A percentile compares a stretch with the other conserved stretches of the same genome.
Evolutionary conservation across 2,329 filamentous ascomycete genomes (phyloP).

Genomic region (Fusarium buharicum): DNA sequence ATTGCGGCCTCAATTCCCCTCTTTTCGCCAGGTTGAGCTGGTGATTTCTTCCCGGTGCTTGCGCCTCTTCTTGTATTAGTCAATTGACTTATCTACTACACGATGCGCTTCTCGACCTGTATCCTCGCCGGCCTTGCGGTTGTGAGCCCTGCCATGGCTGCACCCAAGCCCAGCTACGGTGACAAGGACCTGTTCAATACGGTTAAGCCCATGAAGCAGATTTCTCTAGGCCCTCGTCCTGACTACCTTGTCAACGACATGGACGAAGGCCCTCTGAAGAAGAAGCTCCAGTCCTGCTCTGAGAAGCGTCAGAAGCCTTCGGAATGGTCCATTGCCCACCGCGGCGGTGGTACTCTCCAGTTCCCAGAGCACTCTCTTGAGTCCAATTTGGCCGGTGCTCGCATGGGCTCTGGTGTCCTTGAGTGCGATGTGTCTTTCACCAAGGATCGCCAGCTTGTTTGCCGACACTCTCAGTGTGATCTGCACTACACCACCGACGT

Average conservation of each 20-base stretch:
- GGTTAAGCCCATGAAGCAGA: constrained; percentile 57
- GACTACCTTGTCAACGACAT: constrained; percentile 73
- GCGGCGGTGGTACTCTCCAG: constrained; percentile 69
- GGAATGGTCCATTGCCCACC: constrained; percentile 70
- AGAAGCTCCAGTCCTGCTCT: constrained; percentile 67
- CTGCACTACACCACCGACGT: constrained; percentile 77
- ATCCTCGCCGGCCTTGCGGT: constrained; percentile 48
- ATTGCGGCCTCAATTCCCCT: constrained; percentile 16
- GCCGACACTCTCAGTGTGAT: constrained; percentile 74
- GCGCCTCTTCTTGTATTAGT: neutral
- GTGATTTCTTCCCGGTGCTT: constrained; percentile 4
- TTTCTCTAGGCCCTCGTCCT: constrained; percentile 71
- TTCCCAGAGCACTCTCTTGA: constrained; percentile 72
- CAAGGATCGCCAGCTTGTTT: constrained; percentile 72
- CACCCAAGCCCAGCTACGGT: constrained; percentile 39
- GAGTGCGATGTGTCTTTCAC: constrained; percentile 77
- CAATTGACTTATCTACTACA: constrained; percentile 23
- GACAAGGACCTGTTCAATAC: constrained; percentile 43
- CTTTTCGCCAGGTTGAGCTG: constrained; percentile 8
- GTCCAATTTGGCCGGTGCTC: constrained; percentile 68
- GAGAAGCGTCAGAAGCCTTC: constrained; percentile 63
- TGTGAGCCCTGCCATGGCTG: constrained; percentile 43
- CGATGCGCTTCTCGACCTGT: constrained; percentile 49
- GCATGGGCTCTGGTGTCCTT: constrained; percentile 73
- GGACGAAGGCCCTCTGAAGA: constrained; percentile 68